A percentile compares a stretch with the other conserved stretches of the same genome.
phyloP scores from a whole-genome alignment of 805 yeast genomes.

The Wickerhamiella brachini region DNA sequence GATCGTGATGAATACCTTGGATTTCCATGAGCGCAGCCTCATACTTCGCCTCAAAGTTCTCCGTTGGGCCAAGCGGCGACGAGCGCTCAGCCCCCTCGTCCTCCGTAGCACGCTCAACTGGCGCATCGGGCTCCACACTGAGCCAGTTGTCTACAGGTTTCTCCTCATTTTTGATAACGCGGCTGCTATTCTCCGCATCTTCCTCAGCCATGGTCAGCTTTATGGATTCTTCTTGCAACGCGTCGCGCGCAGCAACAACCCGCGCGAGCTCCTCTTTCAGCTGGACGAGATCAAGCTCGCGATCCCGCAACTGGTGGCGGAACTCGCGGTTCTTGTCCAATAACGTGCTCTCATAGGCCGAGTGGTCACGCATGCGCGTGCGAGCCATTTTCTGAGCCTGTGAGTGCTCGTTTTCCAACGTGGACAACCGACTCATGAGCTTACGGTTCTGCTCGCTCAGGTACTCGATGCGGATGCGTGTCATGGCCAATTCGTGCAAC shows the following conservation, averaged over 20 bases:
- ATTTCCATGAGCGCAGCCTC: neutral
- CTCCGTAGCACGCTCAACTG: neutral
- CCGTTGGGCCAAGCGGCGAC: neutral
- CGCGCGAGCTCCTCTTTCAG: neutral
- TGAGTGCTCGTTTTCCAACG: constrained; percentile 21
- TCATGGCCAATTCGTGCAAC: constrained; percentile 18
- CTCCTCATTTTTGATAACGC: constrained; percentile 16
- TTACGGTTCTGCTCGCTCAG: constrained; percentile 20
- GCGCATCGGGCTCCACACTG: neutral
- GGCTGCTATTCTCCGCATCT: constrained; percentile 21
- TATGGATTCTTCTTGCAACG: constrained; percentile 16
- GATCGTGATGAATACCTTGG: neutral
- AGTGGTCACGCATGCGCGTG: constrained; percentile 23
- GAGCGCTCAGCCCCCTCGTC: neutral
- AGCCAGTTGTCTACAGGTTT: neutral
- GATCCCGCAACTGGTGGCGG: constrained; percentile 5
- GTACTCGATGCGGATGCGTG: constrained; percentile 21
- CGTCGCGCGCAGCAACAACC: constrained; percentile 7
- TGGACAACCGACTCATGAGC: constrained; percentile 18
- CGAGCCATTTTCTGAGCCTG: constrained; percentile 22
- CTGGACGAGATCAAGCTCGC: neutral
- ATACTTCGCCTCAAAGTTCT: neutral
- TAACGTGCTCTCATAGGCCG: constrained; percentile 25
- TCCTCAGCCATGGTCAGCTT: constrained; percentile 21
- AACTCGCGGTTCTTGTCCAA: constrained; percentile 23